Conservation (phyloP, 768 basidiomycete species). For the Hericium coralloides region DNA sequence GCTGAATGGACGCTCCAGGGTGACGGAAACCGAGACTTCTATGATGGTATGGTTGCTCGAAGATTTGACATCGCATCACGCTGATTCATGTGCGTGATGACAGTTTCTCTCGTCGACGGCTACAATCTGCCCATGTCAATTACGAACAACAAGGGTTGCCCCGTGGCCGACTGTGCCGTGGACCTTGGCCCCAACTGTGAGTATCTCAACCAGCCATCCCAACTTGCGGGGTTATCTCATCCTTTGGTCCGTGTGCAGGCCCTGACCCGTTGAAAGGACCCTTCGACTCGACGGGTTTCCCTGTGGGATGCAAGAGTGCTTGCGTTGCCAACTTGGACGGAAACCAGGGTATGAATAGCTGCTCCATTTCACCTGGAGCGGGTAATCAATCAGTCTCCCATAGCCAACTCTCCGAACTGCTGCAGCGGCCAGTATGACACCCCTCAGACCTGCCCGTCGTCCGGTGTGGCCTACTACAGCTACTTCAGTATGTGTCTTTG, state of each 20-base stretch:
- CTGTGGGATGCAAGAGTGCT: constrained; percentile 55
- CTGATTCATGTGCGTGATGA: no score
- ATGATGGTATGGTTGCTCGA: constrained; percentile 36
- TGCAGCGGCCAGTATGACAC: constrained; percentile 25
- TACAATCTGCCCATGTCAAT: constrained; percentile 53
- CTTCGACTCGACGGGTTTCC: constrained; percentile 40
- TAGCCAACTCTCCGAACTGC: constrained; percentile 31
- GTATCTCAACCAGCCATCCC: background rate
- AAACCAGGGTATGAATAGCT: constrained; percentile 18
- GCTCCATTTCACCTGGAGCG: background rate
- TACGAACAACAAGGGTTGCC: constrained; percentile 46
- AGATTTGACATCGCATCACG: no score
- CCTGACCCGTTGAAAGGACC: constrained; percentile 45
- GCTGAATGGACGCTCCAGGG: constrained; percentile 59
- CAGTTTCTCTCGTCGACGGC: constrained; percentile 60
- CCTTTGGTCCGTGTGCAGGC: constrained; percentile 24
- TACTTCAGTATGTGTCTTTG: constrained; percentile 3
- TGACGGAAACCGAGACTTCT: constrained; percentile 39
- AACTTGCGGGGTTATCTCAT: no score
- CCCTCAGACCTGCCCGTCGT: constrained; percentile 26
- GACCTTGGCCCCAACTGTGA: constrained; percentile 16
- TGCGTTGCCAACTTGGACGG: constrained; percentile 34
- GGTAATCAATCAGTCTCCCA: background rate
- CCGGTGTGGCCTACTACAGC: constrained; percentile 16
- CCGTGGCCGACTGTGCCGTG: constrained; percentile 47